Base-by-base conservation (phyloP, 352 stramenopile species). In the Bremia lactucae region DNA sequence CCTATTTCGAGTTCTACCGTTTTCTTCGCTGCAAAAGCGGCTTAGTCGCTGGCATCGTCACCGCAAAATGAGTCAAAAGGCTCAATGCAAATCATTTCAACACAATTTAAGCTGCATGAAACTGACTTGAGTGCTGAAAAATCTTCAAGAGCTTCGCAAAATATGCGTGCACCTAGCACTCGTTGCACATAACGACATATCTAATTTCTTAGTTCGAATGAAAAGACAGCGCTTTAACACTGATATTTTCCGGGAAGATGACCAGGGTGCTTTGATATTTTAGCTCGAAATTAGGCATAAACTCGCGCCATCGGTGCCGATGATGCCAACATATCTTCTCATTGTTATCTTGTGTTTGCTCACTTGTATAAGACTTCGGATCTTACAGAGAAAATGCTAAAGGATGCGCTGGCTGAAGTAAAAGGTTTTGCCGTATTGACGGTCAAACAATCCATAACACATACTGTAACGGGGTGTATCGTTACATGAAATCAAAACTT, bases 271-370 rank as follows among this genome's bases (percentile, higher is more conserved):
- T 90, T 74, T 20, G 68, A 79, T 42, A 50, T 68, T 16, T 41
- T 42, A 25, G 25, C 45, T 8, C 37, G 75, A 36, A 50, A 56
- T 23, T 34, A 60, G 9, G 35, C 10, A 15, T 42, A 54, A 11
- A 14, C 15, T 8, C 11, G 42, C 36, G 25, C 11, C 34, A 23
- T 6, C 15, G 36, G 21, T 13, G 16, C 22, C 3, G 57, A 77
- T 10, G 47, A 59, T 4, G 41, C 29, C 6, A 35, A 35, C 15
- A 15, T 68, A 21, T 64, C 42, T n/a, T 77, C 72, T 4, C 76
- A 88, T 46, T 95, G 95, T n/a, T 97, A 83, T 45, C 58, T 99
- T 1, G 87, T 98, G 31, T 99, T 99, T 74, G 87, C 83, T 11
- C 94, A 98, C 34, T 77, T 97, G 31, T 85, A 77, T 28, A 68